Evolutionary conservation across 768 basidiomycete species (phyloP).

Genomic region (Suillus variegatus): DNA sequence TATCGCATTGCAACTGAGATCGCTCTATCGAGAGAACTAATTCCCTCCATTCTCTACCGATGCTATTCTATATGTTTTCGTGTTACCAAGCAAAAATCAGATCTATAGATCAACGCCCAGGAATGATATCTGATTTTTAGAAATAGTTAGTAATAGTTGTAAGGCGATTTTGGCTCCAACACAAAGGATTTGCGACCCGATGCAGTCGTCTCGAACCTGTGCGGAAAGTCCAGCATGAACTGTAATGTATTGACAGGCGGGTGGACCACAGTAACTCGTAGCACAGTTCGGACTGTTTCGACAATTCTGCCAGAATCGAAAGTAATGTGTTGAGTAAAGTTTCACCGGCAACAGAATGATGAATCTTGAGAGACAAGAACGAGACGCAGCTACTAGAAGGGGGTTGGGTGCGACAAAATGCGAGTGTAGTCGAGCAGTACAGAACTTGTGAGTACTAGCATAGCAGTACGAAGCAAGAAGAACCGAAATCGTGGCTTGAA

Average conservation of each 20-base stretch:
- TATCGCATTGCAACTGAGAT: background rate
- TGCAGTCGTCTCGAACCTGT: background rate
- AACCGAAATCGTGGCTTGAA: background rate
- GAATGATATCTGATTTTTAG: background rate
- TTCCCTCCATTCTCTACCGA: background rate
- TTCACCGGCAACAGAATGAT: too few relatives aligned
- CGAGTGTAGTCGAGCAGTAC: background rate
- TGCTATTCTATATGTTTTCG: background rate
- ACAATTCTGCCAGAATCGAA: background rate
- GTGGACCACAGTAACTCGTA: background rate
- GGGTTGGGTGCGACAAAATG: background rate
- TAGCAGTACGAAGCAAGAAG: background rate
- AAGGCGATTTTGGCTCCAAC: background rate
- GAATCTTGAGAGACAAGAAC: background rate
- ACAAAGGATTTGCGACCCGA: background rate
- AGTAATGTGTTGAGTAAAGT: background rate
- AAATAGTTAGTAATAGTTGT: background rate
- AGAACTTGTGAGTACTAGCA: background rate
- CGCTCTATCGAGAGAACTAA: background rate
- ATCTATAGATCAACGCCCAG: background rate
- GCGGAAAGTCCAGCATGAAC: background rate
- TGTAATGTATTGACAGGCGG: background rate
- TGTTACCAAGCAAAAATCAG: background rate
- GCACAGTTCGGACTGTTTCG: background rate
- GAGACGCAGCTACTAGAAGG: background rate